Evolutionary conservation across 441 rosid species (phyloP).

Genomic region (Populus hybrid): DNA sequence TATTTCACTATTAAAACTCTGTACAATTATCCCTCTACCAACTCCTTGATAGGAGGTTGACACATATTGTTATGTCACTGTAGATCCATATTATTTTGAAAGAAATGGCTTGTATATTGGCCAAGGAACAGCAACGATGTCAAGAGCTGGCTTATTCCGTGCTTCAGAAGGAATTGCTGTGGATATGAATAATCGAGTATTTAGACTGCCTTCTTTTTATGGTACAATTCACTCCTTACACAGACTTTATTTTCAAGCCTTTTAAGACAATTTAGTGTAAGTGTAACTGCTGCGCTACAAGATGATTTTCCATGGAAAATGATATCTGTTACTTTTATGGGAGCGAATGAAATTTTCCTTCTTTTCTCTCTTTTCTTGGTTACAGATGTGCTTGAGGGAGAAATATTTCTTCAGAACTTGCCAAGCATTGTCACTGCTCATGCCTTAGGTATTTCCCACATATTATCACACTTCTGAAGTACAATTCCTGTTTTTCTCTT

Average conservation of each 20-base stretch:
- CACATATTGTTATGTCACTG: constrained; percentile 27
- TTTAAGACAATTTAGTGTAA: not conserved
- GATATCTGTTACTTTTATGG: not conserved
- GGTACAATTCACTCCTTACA: constrained; percentile 43
- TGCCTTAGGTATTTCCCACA: constrained; percentile 60
- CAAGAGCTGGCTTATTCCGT: constrained; percentile 94
- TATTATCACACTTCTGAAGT: not conserved
- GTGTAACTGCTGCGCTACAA: not conserved
- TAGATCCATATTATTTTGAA: constrained; percentile 75
- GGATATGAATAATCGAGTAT: constrained; percentile 73
- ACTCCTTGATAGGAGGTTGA: constrained; percentile 24
- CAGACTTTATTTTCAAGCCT: not conserved
- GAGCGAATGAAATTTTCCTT: not conserved
- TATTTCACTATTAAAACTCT: not conserved
- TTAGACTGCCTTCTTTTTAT: constrained; percentile 70
- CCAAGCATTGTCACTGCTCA: constrained; percentile 89
- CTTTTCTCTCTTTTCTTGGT: not conserved
- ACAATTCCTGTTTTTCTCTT: not conserved
- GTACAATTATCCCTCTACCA: not conserved
- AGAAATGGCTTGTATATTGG: constrained; percentile 84
- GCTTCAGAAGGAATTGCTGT: constrained; percentile 78
- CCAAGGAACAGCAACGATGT: constrained; percentile 78
- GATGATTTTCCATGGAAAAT: not conserved
- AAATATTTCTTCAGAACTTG: constrained; percentile 93
- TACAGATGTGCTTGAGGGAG: constrained; percentile 87